Conservation (phyloP, 306 rosid species). For the Mimosa bimucronata region DNA sequence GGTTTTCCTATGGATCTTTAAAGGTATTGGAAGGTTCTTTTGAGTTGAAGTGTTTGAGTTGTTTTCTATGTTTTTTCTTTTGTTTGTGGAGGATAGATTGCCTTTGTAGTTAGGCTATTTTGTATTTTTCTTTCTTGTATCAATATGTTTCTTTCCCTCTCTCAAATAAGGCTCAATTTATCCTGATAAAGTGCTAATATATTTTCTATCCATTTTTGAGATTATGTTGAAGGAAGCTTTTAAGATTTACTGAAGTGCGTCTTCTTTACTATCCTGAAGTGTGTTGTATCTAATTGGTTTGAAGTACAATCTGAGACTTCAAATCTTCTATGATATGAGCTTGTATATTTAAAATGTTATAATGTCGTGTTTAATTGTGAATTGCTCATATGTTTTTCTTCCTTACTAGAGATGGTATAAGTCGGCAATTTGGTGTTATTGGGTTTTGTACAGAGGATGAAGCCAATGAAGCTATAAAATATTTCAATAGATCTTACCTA, state of each 20-base stretch:
- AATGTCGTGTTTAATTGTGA: neutral
- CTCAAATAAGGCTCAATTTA: neutral
- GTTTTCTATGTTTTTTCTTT: neutral
- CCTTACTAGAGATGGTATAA: constrained; percentile 66
- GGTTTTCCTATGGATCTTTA: neutral
- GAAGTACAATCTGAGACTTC: neutral
- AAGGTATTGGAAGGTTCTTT: neutral
- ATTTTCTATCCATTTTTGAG: neutral
- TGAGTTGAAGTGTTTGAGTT: neutral
- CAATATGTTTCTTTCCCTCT: too few relatives aligned
- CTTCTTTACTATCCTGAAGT: neutral
- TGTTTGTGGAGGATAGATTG: neutral
- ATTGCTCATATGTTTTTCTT: neutral
- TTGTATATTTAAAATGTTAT: neutral
- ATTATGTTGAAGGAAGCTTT: neutral
- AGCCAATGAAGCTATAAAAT: constrained; percentile 72
- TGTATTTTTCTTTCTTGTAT: neutral
- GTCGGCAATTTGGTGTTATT: constrained; percentile 75
- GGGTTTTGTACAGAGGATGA: constrained; percentile 69
- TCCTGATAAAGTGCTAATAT: neutral
- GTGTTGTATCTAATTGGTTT: constrained; percentile 2
- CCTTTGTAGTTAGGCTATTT: too few relatives aligned
- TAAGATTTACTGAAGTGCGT: too few relatives aligned
- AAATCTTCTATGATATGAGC: neutral
- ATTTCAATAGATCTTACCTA: constrained; percentile 65